A percentile compares a stretch with the other conserved stretches of the same genome.
These are phyloP conservation scores for Diospyros lotus DNA, from an alignment of 148 eudicot genomes.

Conservation along the genomic window DNA sequence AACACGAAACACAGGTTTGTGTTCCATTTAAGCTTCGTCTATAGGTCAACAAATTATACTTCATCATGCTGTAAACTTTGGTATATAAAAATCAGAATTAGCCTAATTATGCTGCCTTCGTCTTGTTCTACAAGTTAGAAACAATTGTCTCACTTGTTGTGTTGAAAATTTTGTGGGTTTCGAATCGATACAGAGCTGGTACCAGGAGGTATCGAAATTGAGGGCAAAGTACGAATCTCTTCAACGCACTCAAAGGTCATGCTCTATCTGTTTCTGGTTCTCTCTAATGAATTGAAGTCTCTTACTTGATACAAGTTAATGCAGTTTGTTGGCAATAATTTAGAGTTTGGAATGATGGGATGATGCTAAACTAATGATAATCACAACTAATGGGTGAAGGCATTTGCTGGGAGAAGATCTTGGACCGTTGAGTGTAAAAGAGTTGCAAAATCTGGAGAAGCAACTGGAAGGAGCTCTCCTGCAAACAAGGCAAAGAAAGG, in stretches of 20 bases:
- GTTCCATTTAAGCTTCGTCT: background rate
- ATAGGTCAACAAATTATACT: too few relatives aligned
- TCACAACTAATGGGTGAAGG: conserved; percentile 27
- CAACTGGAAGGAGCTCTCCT: conserved; percentile 87
- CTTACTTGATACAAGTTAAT: background rate
- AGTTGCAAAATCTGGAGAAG: conserved; percentile 81
- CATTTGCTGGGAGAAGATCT: conserved; percentile 92
- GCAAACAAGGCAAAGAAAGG: conserved; percentile 85
- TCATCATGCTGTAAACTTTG: too few relatives aligned
- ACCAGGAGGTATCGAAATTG: conserved; percentile 68
- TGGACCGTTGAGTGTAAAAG: conserved; percentile 67
- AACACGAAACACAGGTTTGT: conserved; percentile 51
- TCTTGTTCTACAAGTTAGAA: background rate
- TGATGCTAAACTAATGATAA: background rate
- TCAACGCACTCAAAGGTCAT: conserved; percentile 74
- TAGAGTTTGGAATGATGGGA: background rate
- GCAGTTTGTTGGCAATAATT: background rate
- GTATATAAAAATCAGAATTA: background rate
- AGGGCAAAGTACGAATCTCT: conserved; percentile 69
- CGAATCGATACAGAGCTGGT: conserved; percentile 57
- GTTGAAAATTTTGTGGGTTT: background rate
- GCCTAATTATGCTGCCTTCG: background rate
- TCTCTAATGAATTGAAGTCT: background rate
- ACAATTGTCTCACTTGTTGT: background rate
- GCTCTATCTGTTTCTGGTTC: background rate